Conservation (phyloP, 1,284 basidiomycete genomes). For the Pterula multifida region DNA sequence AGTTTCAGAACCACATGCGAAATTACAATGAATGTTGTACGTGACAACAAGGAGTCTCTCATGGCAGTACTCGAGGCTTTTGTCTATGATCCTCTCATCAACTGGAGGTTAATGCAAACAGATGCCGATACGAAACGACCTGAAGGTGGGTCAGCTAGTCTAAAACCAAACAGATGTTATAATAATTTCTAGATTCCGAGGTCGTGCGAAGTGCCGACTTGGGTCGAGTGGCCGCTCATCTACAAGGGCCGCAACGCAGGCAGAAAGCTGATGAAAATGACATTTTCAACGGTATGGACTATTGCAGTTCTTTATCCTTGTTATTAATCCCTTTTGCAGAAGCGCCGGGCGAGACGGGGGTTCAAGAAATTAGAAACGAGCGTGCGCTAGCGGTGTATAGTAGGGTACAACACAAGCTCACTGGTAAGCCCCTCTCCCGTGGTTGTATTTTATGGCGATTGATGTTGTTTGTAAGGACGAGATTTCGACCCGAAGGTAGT, state of each 20-base stretch:
- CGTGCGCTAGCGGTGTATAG: conserved; percentile 85
- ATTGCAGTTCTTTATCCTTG: conserved; percentile 1
- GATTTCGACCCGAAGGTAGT: conserved; percentile 81
- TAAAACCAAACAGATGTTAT: conserved; percentile 1
- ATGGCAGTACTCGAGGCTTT: conserved; percentile 97
- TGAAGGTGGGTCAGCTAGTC: conserved; percentile 35
- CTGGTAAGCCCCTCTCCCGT: conserved; percentile 42
- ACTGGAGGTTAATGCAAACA: conserved; percentile 76
- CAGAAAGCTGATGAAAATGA: conserved; percentile 74
- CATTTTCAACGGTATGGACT: conserved; percentile 60
- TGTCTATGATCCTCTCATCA: conserved; percentile 83
- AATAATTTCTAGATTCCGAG: conserved; percentile 29
- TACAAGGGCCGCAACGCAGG: conserved; percentile 62
- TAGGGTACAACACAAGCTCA: conserved; percentile 88
- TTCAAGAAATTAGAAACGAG: conserved; percentile 82
- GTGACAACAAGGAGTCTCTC: conserved; percentile 95
- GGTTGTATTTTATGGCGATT: conserved; percentile 1
- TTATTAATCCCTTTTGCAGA: conserved; percentile 25
- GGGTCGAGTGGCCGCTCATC: conserved; percentile 56
- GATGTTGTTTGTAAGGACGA: conserved; percentile 41
- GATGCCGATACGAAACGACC: conserved; percentile 51
- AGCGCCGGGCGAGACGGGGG: conserved; percentile 37
- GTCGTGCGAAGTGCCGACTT: conserved; percentile 48
- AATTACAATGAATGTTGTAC: conserved; percentile 93
- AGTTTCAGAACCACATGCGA: conserved; percentile 95